Conservation (phyloP, 768 basidiomycete genomes). For the Russula abietina region DNA sequence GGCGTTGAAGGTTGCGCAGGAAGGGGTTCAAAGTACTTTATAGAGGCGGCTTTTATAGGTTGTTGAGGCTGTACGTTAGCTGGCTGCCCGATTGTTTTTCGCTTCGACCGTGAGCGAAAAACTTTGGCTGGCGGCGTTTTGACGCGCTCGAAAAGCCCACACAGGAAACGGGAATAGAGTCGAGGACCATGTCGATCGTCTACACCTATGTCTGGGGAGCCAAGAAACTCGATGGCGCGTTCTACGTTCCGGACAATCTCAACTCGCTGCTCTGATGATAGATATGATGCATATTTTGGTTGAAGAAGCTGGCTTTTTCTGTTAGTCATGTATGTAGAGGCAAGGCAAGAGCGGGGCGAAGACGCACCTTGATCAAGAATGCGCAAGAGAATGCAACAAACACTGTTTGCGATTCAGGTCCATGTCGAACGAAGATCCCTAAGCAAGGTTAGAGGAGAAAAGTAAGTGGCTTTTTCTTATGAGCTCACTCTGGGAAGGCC, state of each 20-base stretch:
- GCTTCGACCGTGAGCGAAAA: background rate
- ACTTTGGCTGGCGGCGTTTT: conserved; percentile 6
- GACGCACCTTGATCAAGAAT: conserved; percentile 30
- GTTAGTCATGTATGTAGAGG: background rate
- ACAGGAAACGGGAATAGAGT: conserved; percentile 32
- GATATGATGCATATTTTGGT: conserved; percentile 28
- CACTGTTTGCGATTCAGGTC: conserved; percentile 31
- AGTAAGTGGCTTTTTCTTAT: background rate
- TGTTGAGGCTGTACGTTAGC: background rate
- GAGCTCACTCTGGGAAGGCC: conserved; percentile 48
- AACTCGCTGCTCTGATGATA: conserved; percentile 26
- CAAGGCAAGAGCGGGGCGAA: background rate
- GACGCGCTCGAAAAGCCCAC: conserved; percentile 26
- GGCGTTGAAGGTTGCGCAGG: conserved; percentile 11
- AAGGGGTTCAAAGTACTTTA: conserved; percentile 22
- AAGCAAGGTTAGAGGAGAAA: background rate
- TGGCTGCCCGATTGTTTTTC: background rate
- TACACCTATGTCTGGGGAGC: conserved; percentile 29
- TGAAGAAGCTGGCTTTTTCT: conserved; percentile 26
- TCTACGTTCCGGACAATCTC: conserved; percentile 28
- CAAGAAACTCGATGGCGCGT: conserved; percentile 27
- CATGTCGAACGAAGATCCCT: conserved; percentile 29
- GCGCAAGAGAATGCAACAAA: conserved; percentile 32
- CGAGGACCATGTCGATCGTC: conserved; percentile 33
- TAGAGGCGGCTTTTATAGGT: background rate